A percentile compares a stretch with the other conserved stretches of the same genome.
Conservation (phyloP, 2,329 filamentous ascomycete species). For the Fusarium torulosum region DNA sequence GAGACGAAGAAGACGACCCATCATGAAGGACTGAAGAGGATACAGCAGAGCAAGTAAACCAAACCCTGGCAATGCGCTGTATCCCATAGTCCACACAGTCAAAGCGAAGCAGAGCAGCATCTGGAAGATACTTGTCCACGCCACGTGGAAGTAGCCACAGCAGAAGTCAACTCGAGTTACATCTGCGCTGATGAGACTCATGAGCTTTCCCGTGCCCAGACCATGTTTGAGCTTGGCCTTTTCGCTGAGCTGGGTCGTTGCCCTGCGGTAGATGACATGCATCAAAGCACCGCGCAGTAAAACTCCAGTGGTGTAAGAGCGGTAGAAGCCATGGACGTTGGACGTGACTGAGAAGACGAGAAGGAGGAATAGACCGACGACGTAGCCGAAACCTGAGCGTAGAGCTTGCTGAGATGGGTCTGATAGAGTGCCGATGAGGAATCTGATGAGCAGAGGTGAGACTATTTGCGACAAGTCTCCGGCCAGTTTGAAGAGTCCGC, state of each 20-base stretch:
- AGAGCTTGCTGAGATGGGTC: conserved; percentile 21
- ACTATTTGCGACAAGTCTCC: conserved; percentile 43
- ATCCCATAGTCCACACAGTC: conserved; percentile 22
- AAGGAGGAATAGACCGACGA: conserved; percentile 10
- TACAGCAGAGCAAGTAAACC: conserved; percentile 21
- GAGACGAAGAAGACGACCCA: conserved; percentile 18
- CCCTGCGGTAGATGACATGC: conserved; percentile 31
- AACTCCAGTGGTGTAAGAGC: conserved; percentile 20
- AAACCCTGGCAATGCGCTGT: conserved; percentile 25
- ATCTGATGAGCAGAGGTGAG: conserved; percentile 30
- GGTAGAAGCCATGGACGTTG: conserved; percentile 32
- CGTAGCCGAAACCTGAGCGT: conserved; percentile 30
- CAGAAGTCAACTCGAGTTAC: conserved; percentile 51
- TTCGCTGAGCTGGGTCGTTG: conserved; percentile 27
- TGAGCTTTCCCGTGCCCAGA: conserved; percentile 47
- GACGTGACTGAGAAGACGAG: conserved; percentile 31
- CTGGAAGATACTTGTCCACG: conserved; percentile 51
- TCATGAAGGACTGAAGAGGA: conserved; percentile 33
- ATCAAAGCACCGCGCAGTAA: conserved; percentile 25
- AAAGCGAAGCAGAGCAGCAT: conserved; percentile 49
- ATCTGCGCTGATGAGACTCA: conserved; percentile 52
- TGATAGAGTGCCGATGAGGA: conserved; percentile 22
- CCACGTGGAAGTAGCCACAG: conserved; percentile 51
- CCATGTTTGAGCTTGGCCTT: conserved; percentile 36
- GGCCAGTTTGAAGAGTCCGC: conserved; percentile 46